Conservation (phyloP, 2,329 filamentous ascomycete genomes). For the Stachybotrys elegans region DNA sequence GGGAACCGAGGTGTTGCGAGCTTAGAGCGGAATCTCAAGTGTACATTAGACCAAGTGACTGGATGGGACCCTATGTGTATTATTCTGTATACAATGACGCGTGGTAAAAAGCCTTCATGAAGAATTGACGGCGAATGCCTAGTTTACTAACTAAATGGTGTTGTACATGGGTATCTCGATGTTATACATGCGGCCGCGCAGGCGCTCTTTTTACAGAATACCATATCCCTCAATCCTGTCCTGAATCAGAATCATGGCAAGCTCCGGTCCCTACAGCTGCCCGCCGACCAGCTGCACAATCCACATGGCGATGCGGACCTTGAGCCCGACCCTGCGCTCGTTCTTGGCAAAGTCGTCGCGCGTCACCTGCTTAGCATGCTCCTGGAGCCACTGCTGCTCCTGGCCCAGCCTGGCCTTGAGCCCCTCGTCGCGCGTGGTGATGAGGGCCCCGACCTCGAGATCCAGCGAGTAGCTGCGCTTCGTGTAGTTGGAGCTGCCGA, state of each 20-base stretch:
- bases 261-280: slow-evolving; percentile 70
- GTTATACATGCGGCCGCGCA: neutral
- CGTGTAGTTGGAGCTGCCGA: slow-evolving; percentile 95
- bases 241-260: too few species aligned
- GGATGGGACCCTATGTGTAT: slow-evolving; percentile 14
- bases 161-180: neutral
- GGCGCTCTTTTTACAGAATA: neutral
- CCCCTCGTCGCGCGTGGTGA: slow-evolving; percentile 72
- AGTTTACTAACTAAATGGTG: neutral
- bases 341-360: slow-evolving; percentile 74
- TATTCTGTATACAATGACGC: slow-evolving; percentile 20
- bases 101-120: too few species aligned
- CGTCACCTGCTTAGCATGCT: slow-evolving; percentile 63
- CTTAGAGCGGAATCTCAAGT: slow-evolving; percentile 6
- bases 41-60: slow-evolving; percentile 16
- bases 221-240: neutral
- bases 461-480: slow-evolving; percentile 90
- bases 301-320: slow-evolving; percentile 90
- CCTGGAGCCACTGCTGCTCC: slow-evolving; percentile 76
- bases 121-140: too few species aligned
- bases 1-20: slow-evolving; percentile 33
- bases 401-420: slow-evolving; percentile 69
- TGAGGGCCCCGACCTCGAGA: slow-evolving; percentile 80
- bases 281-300: slow-evolving; percentile 82
- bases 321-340: slow-evolving; percentile 78